phyloP scores from a whole-genome alignment of 441 rosid genomes.

The Pelargonium hybrid region DNA sequence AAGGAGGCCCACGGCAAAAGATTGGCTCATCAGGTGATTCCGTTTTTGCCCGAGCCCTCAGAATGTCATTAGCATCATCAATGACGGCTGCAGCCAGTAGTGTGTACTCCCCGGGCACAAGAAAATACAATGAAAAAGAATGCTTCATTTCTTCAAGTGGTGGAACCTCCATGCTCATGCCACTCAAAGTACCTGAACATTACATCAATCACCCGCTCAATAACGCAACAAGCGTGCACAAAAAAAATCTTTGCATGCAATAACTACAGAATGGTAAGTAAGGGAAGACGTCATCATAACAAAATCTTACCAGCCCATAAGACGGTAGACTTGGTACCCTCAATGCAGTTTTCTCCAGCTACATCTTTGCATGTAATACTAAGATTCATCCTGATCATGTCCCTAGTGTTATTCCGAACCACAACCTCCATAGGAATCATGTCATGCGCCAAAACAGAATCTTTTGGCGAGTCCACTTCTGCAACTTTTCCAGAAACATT shows the following conservation, averaged over 20 bases:
- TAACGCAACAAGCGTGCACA: not conserved
- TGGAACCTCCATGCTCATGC: slow-evolving; percentile 63
- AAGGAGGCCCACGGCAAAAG: slow-evolving; percentile 85
- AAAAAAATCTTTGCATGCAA: not conserved
- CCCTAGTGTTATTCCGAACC: slow-evolving; percentile 79
- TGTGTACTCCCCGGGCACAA: slow-evolving; percentile 89
- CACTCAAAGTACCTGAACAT: slow-evolving; percentile 22
- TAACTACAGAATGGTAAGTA: not conserved
- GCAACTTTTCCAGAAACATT: slow-evolving; percentile 18
- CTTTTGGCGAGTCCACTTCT: slow-evolving; percentile 32
- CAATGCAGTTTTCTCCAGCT: slow-evolving; percentile 85
- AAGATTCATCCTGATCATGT: slow-evolving; percentile 65
- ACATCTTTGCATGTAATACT: slow-evolving; percentile 83
- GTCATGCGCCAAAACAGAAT: slow-evolving; percentile 59
- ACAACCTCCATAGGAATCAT: slow-evolving; percentile 86
- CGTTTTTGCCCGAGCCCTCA: slow-evolving; percentile 71
- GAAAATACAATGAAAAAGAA: slow-evolving; percentile 68
- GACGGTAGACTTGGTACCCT: slow-evolving; percentile 72
- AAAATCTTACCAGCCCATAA: slow-evolving; percentile 66
- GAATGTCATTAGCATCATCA: slow-evolving; percentile 68
- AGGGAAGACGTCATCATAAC: not conserved
- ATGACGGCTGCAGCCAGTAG: slow-evolving; percentile 82
- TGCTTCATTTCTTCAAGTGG: slow-evolving; percentile 74
- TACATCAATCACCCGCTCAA: not conserved
- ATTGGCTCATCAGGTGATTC: slow-evolving; percentile 71